These are phyloP conservation scores for Zymoseptoria brevis DNA, from an alignment of 2,329 filamentous ascomycete species.

Conservation along the genomic window DNA sequence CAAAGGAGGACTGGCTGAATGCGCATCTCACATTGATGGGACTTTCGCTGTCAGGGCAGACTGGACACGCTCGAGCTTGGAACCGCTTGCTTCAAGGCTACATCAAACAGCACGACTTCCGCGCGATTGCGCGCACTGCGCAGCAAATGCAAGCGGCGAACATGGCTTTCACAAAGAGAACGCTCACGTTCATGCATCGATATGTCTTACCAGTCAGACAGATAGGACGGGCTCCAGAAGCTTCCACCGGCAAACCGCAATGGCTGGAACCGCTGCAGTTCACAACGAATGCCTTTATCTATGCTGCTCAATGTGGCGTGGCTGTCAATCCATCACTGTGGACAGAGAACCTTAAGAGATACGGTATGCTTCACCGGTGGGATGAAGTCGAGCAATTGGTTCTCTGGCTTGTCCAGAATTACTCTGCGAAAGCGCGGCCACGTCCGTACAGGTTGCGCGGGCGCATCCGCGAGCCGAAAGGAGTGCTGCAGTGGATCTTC, in stretches of 20 bases:
- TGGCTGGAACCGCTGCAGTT: constrained; percentile 35
- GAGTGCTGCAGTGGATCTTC: constrained; percentile 18
- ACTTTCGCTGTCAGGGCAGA: constrained; percentile 33
- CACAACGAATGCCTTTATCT: constrained; percentile 42
- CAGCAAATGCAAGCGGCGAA: constrained; percentile 44
- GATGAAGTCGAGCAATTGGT: constrained; percentile 45
- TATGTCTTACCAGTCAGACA: constrained; percentile 34
- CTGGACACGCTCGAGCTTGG: constrained; percentile 33
- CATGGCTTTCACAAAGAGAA: constrained; percentile 36
- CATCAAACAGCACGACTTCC: constrained; percentile 22
- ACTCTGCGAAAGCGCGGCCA: constrained; percentile 1
- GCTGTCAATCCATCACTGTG: constrained; percentile 42
- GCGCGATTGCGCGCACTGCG: constrained; percentile 30
- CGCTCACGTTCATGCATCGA: constrained; percentile 38
- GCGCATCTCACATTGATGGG: constrained; percentile 51
- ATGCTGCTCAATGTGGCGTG: constrained; percentile 23
- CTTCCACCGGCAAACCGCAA: constrained; percentile 8
- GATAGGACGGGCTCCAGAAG: constrained; percentile 30
- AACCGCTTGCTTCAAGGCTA: constrained; percentile 43
- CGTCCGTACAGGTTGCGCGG: background rate
- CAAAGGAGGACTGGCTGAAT: constrained; percentile 43
- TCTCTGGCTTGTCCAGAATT: constrained; percentile 41
- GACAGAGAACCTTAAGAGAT: constrained; percentile 51
- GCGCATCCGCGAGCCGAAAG: background rate
- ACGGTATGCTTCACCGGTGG: constrained; percentile 50